phyloP scores from a whole-genome alignment of 148 eudicot species.

The Arbutus unedo region DNA sequence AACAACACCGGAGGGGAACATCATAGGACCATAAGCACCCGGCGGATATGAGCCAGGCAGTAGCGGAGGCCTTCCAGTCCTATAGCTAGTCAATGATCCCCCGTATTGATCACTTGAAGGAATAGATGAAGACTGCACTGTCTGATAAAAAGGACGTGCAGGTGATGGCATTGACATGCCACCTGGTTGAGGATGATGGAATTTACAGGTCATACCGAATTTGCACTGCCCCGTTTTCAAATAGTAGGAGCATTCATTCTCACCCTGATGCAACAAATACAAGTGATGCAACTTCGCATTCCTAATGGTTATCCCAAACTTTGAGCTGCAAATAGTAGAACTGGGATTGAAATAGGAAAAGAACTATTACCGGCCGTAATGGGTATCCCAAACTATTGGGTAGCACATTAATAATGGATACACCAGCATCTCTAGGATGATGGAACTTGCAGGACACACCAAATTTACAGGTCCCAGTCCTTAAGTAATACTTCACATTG shows the following conservation, averaged over 20 bases:
- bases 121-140: slow-evolving; percentile 78
- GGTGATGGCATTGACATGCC: slow-evolving; percentile 53
- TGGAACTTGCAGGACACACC: slow-evolving; percentile 87
- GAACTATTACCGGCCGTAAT: slow-evolving; percentile 62
- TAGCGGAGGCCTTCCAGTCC: slow-evolving; percentile 71
- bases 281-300: not conserved
- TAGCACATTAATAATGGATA: slow-evolving; percentile 57
- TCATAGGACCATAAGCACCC: slow-evolving; percentile 73
- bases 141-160: slow-evolving; percentile 88
- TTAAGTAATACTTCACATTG: slow-evolving; percentile 70
- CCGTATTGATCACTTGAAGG: slow-evolving; percentile 55
- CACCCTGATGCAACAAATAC: slow-evolving; percentile 52
- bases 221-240: slow-evolving; percentile 99
- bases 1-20: slow-evolving; percentile 78
- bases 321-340: not conserved
- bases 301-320: not conserved
- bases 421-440: slow-evolving; percentile 84
- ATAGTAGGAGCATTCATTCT: slow-evolving; percentile 96
- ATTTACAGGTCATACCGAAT: slow-evolving; percentile 90
- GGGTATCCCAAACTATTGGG: slow-evolving; percentile 83
- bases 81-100: slow-evolving; percentile 43
- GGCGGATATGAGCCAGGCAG: slow-evolving; percentile 73
- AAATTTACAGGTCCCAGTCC: slow-evolving; percentile 94
- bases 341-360: slow-evolving; percentile 4
- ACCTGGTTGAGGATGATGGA: slow-evolving; percentile 87